Conservation (phyloP, 257 asterid genomes). For the Linderniella brevidens region DNA sequence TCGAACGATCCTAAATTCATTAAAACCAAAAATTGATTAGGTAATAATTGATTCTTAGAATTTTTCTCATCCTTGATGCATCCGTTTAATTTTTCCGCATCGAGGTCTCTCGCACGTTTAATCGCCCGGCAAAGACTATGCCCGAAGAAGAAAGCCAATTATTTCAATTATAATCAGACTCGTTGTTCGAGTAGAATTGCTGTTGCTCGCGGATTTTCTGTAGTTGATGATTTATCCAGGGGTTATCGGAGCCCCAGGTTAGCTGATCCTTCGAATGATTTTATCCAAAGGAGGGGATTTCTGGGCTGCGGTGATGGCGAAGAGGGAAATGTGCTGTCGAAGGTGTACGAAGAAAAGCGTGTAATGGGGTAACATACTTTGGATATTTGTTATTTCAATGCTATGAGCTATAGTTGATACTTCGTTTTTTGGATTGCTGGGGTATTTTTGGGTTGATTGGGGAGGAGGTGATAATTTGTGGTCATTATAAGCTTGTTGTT, state of each 20-base stretch:
- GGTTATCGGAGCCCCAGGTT: conserved; percentile 7
- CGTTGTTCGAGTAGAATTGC: conserved; percentile 28
- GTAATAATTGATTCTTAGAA: too few species aligned
- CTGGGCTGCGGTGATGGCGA: conserved; percentile 84
- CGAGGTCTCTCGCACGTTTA: conserved; percentile 23
- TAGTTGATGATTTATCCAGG: conserved; percentile 13
- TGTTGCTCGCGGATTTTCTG: conserved; percentile 7
- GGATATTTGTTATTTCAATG: too few species aligned
- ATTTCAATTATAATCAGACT: conserved; percentile 13
- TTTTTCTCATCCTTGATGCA: conserved; percentile 16
- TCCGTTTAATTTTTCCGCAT: conserved; percentile 17
- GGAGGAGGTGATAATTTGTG: too few species aligned
- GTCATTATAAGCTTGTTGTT: too few species aligned
- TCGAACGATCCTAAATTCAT: too few species aligned
- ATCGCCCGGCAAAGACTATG: conserved; percentile 14
- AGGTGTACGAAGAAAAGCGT: conserved; percentile 58
- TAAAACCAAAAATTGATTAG: too few species aligned
- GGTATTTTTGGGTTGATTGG: too few species aligned
- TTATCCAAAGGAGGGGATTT: conserved; percentile 49
- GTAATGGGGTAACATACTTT: conserved; percentile 45
- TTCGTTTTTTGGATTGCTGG: too few species aligned
- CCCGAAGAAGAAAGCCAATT: conserved; percentile 10
- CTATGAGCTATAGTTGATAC: too few species aligned
- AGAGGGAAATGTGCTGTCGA: conserved; percentile 48
- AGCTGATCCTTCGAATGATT: conserved; percentile 10